Conservation (phyloP, 2,329 filamentous ascomycete genomes). For the Neobulgaria alba region DNA sequence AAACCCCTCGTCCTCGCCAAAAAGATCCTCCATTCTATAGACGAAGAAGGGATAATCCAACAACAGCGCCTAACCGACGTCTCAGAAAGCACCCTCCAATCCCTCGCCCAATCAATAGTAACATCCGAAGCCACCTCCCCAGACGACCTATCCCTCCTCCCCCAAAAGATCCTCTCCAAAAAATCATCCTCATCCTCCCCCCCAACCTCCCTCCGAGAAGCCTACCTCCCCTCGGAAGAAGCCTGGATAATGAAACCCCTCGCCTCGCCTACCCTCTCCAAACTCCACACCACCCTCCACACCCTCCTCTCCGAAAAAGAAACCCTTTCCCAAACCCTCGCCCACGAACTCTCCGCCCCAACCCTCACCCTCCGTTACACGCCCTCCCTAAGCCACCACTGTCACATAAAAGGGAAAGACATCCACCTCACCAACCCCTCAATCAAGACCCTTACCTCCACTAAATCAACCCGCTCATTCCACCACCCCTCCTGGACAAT, state of each 20-base stretch:
- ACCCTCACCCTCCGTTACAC: constrained; percentile 78
- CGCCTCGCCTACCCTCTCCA: constrained; percentile 58
- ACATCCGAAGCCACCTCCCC: constrained; percentile 51
- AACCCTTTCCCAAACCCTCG: constrained; percentile 51
- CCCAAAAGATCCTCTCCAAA: constrained; percentile 19
- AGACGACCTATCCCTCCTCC: constrained; percentile 15
- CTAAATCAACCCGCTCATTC: constrained; percentile 77
- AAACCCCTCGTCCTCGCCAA: constrained; percentile 60
- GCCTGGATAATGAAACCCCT: constrained; percentile 57
- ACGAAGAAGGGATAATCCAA: constrained; percentile 81
- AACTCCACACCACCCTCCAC: constrained; percentile 61
- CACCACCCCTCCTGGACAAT: constrained; percentile 76
- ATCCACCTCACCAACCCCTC: constrained; percentile 29
- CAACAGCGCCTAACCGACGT: constrained; percentile 70
- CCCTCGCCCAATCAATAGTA: constrained; percentile 65
- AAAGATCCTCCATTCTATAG: constrained; percentile 70
- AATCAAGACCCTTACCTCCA: constrained; percentile 57
- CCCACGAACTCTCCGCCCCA: constrained; percentile 49
- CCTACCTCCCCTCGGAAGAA: constrained; percentile 51
- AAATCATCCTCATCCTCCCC: too few species aligned
- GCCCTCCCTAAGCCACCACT: constrained; percentile 79
- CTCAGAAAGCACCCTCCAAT: constrained; percentile 60
- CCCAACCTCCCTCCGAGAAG: constrained; percentile 41
- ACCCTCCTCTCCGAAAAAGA: constrained; percentile 51
- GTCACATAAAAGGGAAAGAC: constrained; percentile 81